Percentiles rank a stretch among this genome's conserved stretches.
Conservation (phyloP, 805 yeast genomes). For the Yueomyces sp. region DNA sequence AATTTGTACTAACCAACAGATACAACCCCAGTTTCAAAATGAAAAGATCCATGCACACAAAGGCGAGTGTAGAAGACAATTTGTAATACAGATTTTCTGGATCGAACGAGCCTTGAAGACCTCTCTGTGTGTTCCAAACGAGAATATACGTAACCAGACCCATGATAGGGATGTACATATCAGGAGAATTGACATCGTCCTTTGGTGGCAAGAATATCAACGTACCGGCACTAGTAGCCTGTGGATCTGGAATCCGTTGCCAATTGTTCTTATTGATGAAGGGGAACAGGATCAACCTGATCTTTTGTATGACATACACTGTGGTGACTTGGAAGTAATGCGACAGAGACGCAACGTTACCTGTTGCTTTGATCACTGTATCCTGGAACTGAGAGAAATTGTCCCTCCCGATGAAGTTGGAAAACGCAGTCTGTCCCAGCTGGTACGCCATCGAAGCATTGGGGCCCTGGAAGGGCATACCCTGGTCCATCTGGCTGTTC, state of each 20-base stretch:
- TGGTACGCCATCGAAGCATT: constrained; percentile 77
- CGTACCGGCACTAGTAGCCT: constrained; percentile 4
- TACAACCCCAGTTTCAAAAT: constrained; percentile 75
- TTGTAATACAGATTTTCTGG: constrained; percentile 85
- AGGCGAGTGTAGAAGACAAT: constrained; percentile 76
- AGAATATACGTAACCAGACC: constrained; percentile 78
- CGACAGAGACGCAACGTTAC: constrained; percentile 40
- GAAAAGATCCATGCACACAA: constrained; percentile 60
- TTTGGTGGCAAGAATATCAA: constrained; percentile 43
- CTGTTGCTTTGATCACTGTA: constrained; percentile 30
- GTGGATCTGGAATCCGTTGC: constrained; percentile 39
- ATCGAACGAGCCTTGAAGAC: constrained; percentile 79
- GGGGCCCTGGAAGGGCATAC: constrained; percentile 55
- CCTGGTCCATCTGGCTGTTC: constrained; percentile 14
- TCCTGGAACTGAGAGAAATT: constrained; percentile 43
- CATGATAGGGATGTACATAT: constrained; percentile 90
- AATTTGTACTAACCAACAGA: constrained; percentile 32
- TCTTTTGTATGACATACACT: constrained; percentile 64
- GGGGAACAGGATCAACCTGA: constrained; percentile 69
- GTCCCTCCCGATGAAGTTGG: constrained; percentile 32
- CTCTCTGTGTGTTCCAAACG: constrained; percentile 72
- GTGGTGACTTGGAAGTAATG: constrained; percentile 90
- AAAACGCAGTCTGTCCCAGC: constrained; percentile 71
- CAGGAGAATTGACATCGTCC: constrained; percentile 90
- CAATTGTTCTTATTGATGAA: constrained; percentile 68